These are phyloP conservation scores for Curvularia hawaiiensis DNA, from an alignment of 2,329 filamentous ascomycete genomes.

Conservation along the genomic window DNA sequence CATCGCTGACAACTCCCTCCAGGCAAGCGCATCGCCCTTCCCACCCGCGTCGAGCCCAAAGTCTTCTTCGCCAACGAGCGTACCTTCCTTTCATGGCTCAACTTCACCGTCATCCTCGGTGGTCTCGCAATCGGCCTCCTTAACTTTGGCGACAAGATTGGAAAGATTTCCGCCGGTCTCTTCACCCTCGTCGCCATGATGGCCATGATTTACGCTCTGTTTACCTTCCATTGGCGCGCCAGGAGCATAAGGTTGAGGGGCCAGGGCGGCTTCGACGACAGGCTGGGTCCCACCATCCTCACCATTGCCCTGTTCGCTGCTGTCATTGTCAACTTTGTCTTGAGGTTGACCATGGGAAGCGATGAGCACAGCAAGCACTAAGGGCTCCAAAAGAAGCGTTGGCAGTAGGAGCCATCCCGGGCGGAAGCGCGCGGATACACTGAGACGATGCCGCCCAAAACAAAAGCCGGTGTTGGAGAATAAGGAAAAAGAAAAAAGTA, in stretches of 20 bases:
- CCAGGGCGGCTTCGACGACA: slow-evolving; percentile 95
- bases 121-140: slow-evolving; percentile 95
- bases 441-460: not conserved
- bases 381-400: not conserved
- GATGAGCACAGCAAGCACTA: slow-evolving; percentile 19
- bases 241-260: slow-evolving; percentile 89
- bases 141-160: slow-evolving; percentile 95
- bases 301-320: slow-evolving; percentile 84
- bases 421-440: not conserved
- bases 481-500: not conserved
- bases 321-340: slow-evolving; percentile 94
- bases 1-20: slow-evolving; percentile 14
- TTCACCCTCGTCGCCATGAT: slow-evolving; percentile 95
- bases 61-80: slow-evolving; percentile 99
- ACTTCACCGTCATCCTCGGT: slow-evolving; percentile 98
- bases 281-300: slow-evolving; percentile 89
- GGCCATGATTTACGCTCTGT: slow-evolving; percentile 92
- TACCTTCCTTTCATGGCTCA: slow-evolving; percentile 98
- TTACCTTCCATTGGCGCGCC: slow-evolving; percentile 97
- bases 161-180: slow-evolving; percentile 89
- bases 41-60: slow-evolving; percentile 97
- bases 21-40: slow-evolving; percentile 99
- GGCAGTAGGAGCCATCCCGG: not conserved
- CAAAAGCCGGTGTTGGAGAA: not conserved
- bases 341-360: slow-evolving; percentile 52